Evolutionary conservation across 257 asterid genomes (phyloP), one percentile per base, ranked within the genome.

Genomic region (Lavandula angustifolia): DNA sequence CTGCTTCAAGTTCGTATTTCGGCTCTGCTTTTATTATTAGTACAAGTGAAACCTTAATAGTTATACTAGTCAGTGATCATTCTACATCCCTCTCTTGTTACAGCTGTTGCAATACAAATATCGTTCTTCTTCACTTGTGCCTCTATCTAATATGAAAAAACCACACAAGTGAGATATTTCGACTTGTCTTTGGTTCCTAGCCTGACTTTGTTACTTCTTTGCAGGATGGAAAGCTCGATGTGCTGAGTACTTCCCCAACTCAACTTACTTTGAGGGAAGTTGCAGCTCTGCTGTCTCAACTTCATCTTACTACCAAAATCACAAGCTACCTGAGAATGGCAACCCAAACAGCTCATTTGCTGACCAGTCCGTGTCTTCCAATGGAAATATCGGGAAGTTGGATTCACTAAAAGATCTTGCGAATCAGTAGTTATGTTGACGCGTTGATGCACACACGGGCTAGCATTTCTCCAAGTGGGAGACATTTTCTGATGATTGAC

Each of bases 141-240:
- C 27, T 22, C 27, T 22, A 22, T 22, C 27, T 22, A 22, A 22
- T 22, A 22, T 22, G 27, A 22, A 22, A 0, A 22, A 2, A 2
- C 1, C 27, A 22, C 27, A 22, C 27, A 2, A 22, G 2, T 22
- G 27, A 22, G 27, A 22, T 22, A 22, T 0, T 22, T 22, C 2
- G 27, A 22, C 27, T 22, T 22, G 6, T 55, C 33, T 49, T 9
- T 51, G 56, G 60, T 69, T 55, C 55, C 41, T 42, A 17, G 17
- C 65, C 64, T 75, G 57, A 52, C 31, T 44, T 66, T 59, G 48
- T 33, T 54, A 10, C 56, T 8, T 41, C 59, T 32, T 65, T 78
- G 75, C 77, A 94, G 99, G 95, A 78, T 94, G 99, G 99, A 87
- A 82, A 73, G 76, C 29, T 38, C 87, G 71, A 11, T 94, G 97